A percentile compares a stretch with the other conserved stretches of the same genome.
These are phyloP conservation scores for Cutaneotrichosporon cutaneum DNA, from an alignment of 1,284 basidiomycete genomes.

Conservation along the genomic window DNA sequence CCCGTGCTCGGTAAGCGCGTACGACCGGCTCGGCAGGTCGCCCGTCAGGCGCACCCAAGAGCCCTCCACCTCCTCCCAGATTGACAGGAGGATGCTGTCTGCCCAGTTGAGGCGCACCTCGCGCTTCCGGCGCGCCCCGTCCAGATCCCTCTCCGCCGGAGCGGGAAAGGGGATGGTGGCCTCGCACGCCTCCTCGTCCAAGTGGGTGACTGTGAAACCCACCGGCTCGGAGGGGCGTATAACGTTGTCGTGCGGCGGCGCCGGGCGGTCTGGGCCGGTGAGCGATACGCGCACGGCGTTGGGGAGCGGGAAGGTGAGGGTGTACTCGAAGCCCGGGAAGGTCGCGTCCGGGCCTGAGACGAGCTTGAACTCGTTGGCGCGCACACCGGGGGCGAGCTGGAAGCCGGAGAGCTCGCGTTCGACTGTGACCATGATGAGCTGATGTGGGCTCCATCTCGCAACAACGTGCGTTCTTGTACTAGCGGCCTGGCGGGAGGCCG, in stretches of 20 bases:
- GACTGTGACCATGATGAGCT: slow-evolving; percentile 24
- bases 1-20: slow-evolving; percentile 50
- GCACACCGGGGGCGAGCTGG: slow-evolving; percentile 6
- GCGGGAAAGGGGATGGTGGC: slow-evolving; percentile 38
- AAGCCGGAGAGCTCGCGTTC: slow-evolving; percentile 32
- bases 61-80: slow-evolving; percentile 39
- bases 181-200: slow-evolving; percentile 27
- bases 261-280: slow-evolving; percentile 46
- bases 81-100: slow-evolving; percentile 40
- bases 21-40: slow-evolving; percentile 50
- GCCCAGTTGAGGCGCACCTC: slow-evolving; percentile 34
- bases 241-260: slow-evolving; percentile 52
- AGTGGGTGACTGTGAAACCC: slow-evolving; percentile 31
- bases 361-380: slow-evolving; percentile 33
- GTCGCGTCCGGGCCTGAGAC: slow-evolving; percentile 23
- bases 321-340: slow-evolving; percentile 43
- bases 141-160: slow-evolving; percentile 27
- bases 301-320: slow-evolving; percentile 44
- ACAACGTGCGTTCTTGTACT: not conserved
- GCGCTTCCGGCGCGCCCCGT: slow-evolving; percentile 26
- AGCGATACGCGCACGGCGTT: slow-evolving; percentile 46
- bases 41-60: slow-evolving; percentile 37
- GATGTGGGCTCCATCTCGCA: not conserved
- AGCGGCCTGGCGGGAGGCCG: not conserved
- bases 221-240: slow-evolving; percentile 33